Evolutionary conservation across 345 rosid genomes (phyloP).

Genomic region (Hibiscus mutabilis): DNA sequence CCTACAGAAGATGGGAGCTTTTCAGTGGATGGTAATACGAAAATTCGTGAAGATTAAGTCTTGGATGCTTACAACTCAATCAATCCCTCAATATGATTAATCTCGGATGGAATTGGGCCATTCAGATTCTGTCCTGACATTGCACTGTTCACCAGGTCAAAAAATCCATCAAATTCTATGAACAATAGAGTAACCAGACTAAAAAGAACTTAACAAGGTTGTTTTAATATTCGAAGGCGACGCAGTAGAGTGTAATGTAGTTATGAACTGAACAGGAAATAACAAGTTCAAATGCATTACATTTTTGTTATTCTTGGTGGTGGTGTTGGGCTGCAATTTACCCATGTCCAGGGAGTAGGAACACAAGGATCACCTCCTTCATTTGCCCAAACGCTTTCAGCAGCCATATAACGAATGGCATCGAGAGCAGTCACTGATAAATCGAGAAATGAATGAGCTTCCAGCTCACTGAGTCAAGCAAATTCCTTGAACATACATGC

Average conservation of each 20-base stretch:
- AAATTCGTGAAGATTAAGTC: neutral
- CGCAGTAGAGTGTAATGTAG: no score
- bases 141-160: slow-evolving; percentile 42
- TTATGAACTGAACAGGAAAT: slow-evolving; percentile 7
- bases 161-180: neutral
- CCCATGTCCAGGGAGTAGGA: slow-evolving; percentile 78
- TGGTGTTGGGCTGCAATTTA: slow-evolving; percentile 54
- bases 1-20: slow-evolving; percentile 34
- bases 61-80: slow-evolving; percentile 62
- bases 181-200: neutral
- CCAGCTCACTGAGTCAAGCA: slow-evolving; percentile 6
- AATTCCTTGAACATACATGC: slow-evolving; percentile 6
- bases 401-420: slow-evolving; percentile 42
- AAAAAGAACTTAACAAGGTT: no score
- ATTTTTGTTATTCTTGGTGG: slow-evolving; percentile 88
- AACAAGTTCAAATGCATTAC: slow-evolving; percentile 33
- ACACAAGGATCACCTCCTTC: slow-evolving; percentile 94
- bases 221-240: no score
- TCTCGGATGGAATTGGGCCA: slow-evolving; percentile 60
- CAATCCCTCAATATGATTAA: slow-evolving; percentile 58
- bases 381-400: slow-evolving; percentile 47
- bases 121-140: slow-evolving; percentile 58
- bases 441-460: slow-evolving; percentile 4
- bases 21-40: slow-evolving; percentile 1
- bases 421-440: slow-evolving; percentile 56